Percentiles rank a stretch among this genome's conserved stretches.
phyloP scores from a whole-genome alignment of 805 yeast species.

The Starmerella scarabaei region DNA sequence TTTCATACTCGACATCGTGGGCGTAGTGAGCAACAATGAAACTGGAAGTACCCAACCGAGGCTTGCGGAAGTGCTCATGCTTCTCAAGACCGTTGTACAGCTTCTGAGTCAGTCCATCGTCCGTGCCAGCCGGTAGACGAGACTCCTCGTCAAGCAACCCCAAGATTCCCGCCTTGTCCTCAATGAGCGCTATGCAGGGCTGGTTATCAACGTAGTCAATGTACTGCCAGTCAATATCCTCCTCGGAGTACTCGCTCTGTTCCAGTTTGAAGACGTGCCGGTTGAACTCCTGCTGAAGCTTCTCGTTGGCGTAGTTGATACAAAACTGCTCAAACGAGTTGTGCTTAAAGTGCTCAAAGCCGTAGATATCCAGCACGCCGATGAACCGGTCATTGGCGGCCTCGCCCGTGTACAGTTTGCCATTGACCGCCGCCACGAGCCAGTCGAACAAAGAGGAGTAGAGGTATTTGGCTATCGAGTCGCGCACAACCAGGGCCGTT shows the following conservation, averaged over 20 bases:
- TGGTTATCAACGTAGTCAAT: constrained; percentile 93
- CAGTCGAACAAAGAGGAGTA: constrained; percentile 90
- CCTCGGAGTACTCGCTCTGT: constrained; percentile 86
- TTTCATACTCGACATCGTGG: constrained; percentile 79
- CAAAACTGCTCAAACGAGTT: constrained; percentile 97
- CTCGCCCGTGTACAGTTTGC: constrained; percentile 38
- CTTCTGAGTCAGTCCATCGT: constrained; percentile 82
- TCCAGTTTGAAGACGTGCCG: constrained; percentile 95
- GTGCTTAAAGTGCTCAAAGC: constrained; percentile 88
- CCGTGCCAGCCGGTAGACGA: constrained; percentile 84
- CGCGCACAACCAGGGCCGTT: constrained; percentile 84
- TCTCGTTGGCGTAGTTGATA: constrained; percentile 92
- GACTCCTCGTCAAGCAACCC: constrained; percentile 90
- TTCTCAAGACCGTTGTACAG: constrained; percentile 76
- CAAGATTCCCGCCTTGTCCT: constrained; percentile 74
- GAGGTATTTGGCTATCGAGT: constrained; percentile 91
- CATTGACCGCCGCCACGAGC: constrained; percentile 76
- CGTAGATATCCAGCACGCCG: constrained; percentile 95
- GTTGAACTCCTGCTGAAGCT: constrained; percentile 91
- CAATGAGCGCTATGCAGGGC: constrained; percentile 89
- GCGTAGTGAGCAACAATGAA: constrained; percentile 91
- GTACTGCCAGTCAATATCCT: constrained; percentile 91
- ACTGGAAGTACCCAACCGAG: constrained; percentile 84
- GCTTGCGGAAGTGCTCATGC: constrained; percentile 75
- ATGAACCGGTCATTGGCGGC: constrained; percentile 67